Percentiles rank a stretch among this genome's conserved stretches.
Conservation (phyloP, 345 rosid species). For the Populus ilicifolia region DNA sequence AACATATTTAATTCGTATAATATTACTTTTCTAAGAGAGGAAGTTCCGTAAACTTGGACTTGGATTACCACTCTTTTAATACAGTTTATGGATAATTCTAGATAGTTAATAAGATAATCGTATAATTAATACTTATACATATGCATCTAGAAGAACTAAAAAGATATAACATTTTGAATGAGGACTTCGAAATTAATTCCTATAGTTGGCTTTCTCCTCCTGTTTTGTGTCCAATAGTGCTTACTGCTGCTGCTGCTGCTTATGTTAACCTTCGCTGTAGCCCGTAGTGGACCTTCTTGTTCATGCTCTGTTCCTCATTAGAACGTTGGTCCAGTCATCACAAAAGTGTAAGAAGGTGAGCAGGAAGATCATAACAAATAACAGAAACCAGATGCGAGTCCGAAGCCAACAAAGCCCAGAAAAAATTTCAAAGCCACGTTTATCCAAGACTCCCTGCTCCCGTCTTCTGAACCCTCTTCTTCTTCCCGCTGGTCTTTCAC, state of each 20-base stretch:
- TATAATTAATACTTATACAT: too few relatives aligned
- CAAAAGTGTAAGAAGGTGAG: background rate
- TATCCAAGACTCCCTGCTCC: constrained; percentile 25
- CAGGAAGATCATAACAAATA: background rate
- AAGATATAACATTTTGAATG: too few relatives aligned
- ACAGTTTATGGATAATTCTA: too few relatives aligned
- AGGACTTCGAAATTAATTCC: too few relatives aligned
- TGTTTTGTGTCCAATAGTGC: background rate
- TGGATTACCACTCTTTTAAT: too few relatives aligned
- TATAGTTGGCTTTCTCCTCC: background rate
- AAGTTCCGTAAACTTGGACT: too few relatives aligned
- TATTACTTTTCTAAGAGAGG: too few relatives aligned
- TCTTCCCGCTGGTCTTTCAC: background rate
- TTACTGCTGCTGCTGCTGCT: background rate
- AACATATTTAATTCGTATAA: too few relatives aligned
- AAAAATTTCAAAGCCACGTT: constrained; percentile 36
- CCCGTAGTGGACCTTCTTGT: background rate
- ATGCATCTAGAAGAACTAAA: too few relatives aligned
- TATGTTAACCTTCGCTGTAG: background rate
- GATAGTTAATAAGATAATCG: too few relatives aligned
- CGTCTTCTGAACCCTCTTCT: background rate
- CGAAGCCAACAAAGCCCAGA: constrained; percentile 47
- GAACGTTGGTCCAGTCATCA: background rate
- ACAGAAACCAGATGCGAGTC: constrained; percentile 33
- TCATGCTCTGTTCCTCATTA: background rate